phyloP scores from a whole-genome alignment of 331 rosid species.

The Spiraea crenata region DNA sequence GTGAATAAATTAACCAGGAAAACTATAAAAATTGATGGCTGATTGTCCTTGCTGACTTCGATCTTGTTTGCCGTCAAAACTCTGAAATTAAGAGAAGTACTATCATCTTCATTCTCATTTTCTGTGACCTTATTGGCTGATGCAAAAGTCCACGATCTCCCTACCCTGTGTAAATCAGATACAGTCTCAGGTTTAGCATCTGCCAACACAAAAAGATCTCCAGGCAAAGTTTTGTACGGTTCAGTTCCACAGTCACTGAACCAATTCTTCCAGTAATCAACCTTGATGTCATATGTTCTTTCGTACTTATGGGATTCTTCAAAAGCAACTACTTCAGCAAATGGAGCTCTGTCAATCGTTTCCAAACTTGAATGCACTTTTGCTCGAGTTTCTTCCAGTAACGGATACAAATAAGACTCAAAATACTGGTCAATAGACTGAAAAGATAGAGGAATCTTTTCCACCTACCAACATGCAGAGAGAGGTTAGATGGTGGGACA shows the following conservation, averaged over 20 bases:
- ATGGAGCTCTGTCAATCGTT: slow-evolving; percentile 18
- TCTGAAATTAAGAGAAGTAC: not conserved
- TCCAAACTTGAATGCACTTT: slow-evolving; percentile 10
- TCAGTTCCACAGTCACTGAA: slow-evolving; percentile 10
- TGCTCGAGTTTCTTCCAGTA: slow-evolving; percentile 29
- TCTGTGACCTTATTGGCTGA: slow-evolving; percentile 9
- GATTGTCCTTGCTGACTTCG: not conserved
- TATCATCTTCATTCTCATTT: slow-evolving; percentile 1
- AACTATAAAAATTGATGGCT: slow-evolving; percentile 3
- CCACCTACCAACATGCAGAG: slow-evolving; percentile 10
- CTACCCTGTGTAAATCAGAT: slow-evolving; percentile 6
- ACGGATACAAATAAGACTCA: slow-evolving; percentile 11
- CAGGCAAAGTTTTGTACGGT: slow-evolving; percentile 20
- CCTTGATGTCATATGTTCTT: slow-evolving; percentile 10
- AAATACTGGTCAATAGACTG: slow-evolving; percentile 14
- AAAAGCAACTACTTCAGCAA: slow-evolving; percentile 15
- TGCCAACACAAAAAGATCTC: slow-evolving; percentile 19
- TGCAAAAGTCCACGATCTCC: slow-evolving; percentile 17
- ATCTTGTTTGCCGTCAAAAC: slow-evolving; percentile 4
- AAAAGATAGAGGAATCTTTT: slow-evolving; percentile 21
- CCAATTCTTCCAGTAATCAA: slow-evolving; percentile 20
- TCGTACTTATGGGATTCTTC: not conserved
- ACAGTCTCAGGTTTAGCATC: slow-evolving; percentile 14
- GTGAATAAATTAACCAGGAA: slow-evolving; percentile 15
- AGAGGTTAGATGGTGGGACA: not conserved